Conservation (phyloP, 306 rosid species). For the Pterocarpus macrocarpus region DNA sequence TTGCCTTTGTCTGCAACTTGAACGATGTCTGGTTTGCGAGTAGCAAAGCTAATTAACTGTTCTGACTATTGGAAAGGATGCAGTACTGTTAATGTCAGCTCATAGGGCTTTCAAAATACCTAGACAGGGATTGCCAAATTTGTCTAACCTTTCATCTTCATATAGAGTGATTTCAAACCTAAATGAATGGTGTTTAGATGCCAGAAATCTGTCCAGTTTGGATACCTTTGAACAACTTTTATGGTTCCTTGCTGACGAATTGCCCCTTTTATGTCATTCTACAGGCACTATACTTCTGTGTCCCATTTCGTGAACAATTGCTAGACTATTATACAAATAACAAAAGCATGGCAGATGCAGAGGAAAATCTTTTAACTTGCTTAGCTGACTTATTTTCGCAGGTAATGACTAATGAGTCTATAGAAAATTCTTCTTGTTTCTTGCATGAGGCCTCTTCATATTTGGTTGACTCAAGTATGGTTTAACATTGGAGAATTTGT, state of each 20-base stretch:
- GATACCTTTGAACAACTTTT: constrained; percentile 3
- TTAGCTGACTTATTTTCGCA: constrained; percentile 89
- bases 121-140: background rate
- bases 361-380: constrained; percentile 91
- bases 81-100: background rate
- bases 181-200: background rate
- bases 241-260: background rate
- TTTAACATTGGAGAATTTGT: background rate
- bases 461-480: background rate
- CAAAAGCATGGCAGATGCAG: constrained; percentile 69
- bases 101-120: background rate
- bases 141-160: background rate
- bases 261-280: constrained; percentile 14
- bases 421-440: constrained; percentile 16
- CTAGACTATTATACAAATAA: constrained; percentile 72
- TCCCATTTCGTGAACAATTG: constrained; percentile 90
- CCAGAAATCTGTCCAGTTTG: constrained; percentile 13
- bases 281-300: constrained; percentile 95
- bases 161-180: constrained; percentile 5
- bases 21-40: background rate
- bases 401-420: constrained; percentile 59
- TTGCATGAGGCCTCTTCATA: constrained; percentile 10
- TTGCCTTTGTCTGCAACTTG: constrained; percentile 1
- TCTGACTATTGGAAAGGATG: constrained; percentile 24
- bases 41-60: constrained; percentile 3